phyloP scores from a whole-genome alignment of 208 protist genomes.

The Acanthamoeba sp. region DNA sequence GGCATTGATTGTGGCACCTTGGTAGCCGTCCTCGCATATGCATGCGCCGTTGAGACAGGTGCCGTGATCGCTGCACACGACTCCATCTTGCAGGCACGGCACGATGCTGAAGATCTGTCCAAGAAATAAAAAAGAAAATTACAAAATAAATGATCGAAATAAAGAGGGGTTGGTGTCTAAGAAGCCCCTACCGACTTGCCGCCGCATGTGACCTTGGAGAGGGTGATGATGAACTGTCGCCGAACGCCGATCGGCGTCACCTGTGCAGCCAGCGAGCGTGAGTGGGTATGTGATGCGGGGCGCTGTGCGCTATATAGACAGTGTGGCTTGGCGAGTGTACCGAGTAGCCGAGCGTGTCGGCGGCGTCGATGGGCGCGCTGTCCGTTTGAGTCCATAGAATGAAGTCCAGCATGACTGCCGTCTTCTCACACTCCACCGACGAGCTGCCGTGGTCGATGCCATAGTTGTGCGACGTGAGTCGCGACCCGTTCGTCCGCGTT shows the following conservation, averaged over 20 bases:
- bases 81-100: neutral
- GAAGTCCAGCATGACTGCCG: neutral
- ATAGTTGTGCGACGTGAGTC: neutral
- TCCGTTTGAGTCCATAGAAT: constrained; percentile 24
- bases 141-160: too few relatives aligned
- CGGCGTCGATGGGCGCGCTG: neutral
- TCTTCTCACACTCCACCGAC: neutral
- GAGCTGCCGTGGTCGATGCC: neutral
- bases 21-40: constrained; percentile 31
- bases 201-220: neutral
- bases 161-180: neutral
- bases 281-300: neutral
- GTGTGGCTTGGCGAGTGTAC: neutral
- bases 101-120: constrained; percentile 12
- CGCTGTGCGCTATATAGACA: too few relatives aligned
- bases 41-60: neutral
- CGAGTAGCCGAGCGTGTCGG: neutral
- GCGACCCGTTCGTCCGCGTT: neutral
- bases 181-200: neutral
- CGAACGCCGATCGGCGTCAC: constrained; percentile 24
- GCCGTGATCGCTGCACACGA: constrained; percentile 31
- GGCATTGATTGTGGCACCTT: neutral
- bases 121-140: neutral
- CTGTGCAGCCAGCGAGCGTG: neutral
- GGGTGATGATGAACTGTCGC: neutral